Percentiles rank a stretch among this genome's conserved stretches.
These are phyloP conservation scores for Stagonosporopsis cucurbitacearum DNA, from an alignment of 2,329 filamentous ascomycete species.

Conservation along the genomic window DNA sequence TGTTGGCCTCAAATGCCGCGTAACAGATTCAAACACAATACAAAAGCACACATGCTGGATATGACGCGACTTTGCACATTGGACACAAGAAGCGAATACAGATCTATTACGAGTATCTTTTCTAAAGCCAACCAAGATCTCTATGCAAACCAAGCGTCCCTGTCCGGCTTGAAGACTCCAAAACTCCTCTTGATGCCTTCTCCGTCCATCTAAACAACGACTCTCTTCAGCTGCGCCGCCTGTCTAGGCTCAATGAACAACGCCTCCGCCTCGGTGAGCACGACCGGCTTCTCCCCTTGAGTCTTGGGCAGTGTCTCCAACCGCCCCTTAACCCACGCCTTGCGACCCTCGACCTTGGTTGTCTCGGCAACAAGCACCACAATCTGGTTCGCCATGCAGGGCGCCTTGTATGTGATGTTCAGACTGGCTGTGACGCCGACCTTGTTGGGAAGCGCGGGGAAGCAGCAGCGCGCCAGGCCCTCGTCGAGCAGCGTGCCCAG, in stretches of 20 bases:
- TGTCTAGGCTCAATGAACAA: constrained; percentile 89
- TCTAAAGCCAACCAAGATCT: background rate
- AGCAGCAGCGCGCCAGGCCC: constrained; percentile 85
- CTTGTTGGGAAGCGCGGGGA: constrained; percentile 84
- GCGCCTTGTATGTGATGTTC: constrained; percentile 80
- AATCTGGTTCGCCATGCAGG: constrained; percentile 76
- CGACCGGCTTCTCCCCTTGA: constrained; percentile 64
- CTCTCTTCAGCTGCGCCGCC: constrained; percentile 60
- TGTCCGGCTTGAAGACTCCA: background rate
- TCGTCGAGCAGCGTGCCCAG: constrained; percentile 94
- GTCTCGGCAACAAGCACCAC: constrained; percentile 81
- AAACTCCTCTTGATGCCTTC: constrained; percentile 7
- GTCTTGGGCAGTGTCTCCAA: constrained; percentile 83
- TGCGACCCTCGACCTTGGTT: constrained; percentile 85
- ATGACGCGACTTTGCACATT: background rate
- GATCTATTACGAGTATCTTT: background rate
- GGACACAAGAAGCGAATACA: background rate
- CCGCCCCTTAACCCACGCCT: constrained; percentile 89
- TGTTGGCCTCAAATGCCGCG: too few species aligned
- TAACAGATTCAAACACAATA: too few species aligned
- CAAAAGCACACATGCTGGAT: too few species aligned
- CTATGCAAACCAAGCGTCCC: background rate
- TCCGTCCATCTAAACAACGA: constrained; percentile 21
- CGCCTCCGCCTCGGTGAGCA: constrained; percentile 82
- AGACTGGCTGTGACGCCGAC: constrained; percentile 87